Evolutionary conservation across 106 monocot species (phyloP).

Genomic region (Alisma plantagoaquatica): DNA sequence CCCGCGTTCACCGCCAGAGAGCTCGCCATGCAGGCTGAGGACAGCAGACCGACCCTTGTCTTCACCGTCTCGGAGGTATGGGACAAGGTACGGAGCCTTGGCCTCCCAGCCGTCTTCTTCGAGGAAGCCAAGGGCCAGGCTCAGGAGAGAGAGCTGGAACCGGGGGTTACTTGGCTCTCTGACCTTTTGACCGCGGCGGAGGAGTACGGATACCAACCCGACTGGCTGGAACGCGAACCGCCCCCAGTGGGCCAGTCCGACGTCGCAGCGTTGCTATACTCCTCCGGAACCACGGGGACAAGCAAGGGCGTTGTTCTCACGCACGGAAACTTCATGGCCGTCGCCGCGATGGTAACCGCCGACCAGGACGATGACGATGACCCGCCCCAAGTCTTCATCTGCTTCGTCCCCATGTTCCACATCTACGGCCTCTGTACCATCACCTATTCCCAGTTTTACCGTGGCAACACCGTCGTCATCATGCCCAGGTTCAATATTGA

Average conservation of each 20-base stretch:
- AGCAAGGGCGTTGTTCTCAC: slow-evolving; percentile 51
- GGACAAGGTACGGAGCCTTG: slow-evolving; percentile 21
- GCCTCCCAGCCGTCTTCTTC: too few species aligned
- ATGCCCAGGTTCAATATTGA: slow-evolving; percentile 19
- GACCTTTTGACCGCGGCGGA: slow-evolving; percentile 42
- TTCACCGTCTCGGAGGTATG: slow-evolving; percentile 34
- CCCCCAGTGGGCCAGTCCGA: slow-evolving; percentile 1
- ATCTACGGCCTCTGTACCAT: slow-evolving; percentile 27
- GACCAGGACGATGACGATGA: background rate
- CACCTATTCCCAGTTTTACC: slow-evolving; percentile 9
- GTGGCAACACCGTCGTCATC: slow-evolving; percentile 24
- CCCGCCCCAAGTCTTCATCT: slow-evolving; percentile 9
- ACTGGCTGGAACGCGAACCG: too few species aligned
- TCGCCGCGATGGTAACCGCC: background rate
- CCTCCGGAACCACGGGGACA: slow-evolving; percentile 57
- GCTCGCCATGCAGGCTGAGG: slow-evolving; percentile 49
- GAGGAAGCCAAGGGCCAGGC: slow-evolving; percentile 31
- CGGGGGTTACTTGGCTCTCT: slow-evolving; percentile 64
- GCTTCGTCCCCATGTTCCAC: slow-evolving; percentile 36
- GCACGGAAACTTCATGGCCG: slow-evolving; percentile 35
- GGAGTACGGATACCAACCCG: too few species aligned
- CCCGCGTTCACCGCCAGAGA: slow-evolving; percentile 54
- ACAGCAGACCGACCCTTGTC: slow-evolving; percentile 31
- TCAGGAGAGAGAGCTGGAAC: slow-evolving; percentile 53
- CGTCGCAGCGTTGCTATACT: slow-evolving; percentile 39